phyloP scores from a whole-genome alignment of 306 rosid genomes.

The Cucurbita moschata region DNA sequence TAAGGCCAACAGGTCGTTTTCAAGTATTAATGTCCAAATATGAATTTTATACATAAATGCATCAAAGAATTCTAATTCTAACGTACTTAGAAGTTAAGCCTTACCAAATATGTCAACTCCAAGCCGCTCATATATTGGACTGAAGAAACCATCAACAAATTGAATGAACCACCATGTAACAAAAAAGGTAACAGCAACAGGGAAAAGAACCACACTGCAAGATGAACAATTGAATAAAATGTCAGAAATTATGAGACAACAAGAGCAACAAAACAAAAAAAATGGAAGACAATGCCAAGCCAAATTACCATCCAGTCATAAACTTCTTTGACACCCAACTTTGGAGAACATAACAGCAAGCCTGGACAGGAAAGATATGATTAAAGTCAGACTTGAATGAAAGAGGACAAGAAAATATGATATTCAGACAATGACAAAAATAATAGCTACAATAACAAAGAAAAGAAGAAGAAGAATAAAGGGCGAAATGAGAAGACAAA shows the following conservation, averaged over 20 bases:
- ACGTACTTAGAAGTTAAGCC: conserved; percentile 4
- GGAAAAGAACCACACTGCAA: conserved; percentile 88
- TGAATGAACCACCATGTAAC: conserved; percentile 93
- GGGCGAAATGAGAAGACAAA: not conserved
- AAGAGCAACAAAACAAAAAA: not conserved
- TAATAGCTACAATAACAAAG: not conserved
- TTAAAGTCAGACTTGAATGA: conserved; percentile 3
- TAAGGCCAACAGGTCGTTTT: not conserved
- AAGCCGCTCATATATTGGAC: conserved; percentile 69
- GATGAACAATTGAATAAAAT: conserved; percentile 13
- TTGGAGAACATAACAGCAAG: conserved; percentile 82
- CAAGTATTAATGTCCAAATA: not conserved
- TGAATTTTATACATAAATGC: not conserved
- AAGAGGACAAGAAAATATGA: not conserved
- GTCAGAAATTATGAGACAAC: conserved; percentile 4
- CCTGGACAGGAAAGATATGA: conserved; percentile 28
- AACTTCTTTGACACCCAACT: conserved; percentile 94
- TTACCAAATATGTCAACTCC: conserved; percentile 80
- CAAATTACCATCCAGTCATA: conserved; percentile 85
- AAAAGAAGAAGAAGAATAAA: not conserved
- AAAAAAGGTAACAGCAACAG: conserved; percentile 81
- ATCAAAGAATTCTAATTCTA: not conserved
- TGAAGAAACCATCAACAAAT: conserved; percentile 86
- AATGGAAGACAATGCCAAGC: not conserved
- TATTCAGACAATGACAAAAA: not conserved